phyloP scores from a whole-genome alignment of 2,329 filamentous ascomycete species.

The Sporothrix globosa region DNA sequence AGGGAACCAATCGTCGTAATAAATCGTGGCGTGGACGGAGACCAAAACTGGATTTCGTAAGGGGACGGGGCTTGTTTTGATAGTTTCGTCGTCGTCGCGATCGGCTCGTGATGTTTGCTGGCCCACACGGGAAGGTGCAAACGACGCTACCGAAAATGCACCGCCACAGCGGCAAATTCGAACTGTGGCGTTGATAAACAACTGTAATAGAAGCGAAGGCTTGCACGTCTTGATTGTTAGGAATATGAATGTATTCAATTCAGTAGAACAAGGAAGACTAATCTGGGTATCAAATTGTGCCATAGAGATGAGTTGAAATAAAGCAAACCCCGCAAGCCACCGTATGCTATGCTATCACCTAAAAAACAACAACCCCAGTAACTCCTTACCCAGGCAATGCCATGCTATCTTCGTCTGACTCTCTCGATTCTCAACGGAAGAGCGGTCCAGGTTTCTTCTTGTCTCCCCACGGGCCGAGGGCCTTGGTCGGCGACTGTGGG shows the following conservation, averaged over 20 bases:
- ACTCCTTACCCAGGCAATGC: not conserved
- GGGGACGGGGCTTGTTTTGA: not conserved
- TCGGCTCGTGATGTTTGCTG: constrained; percentile 14
- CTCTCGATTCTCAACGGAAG: not conserved
- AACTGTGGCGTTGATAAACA: constrained; percentile 13
- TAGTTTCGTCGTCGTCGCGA: not conserved
- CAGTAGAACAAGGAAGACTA: not conserved
- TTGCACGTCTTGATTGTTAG: not conserved
- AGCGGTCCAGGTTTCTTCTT: not conserved
- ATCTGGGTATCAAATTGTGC: not conserved
- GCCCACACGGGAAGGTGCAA: constrained; percentile 23
- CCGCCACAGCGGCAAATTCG: constrained; percentile 18
- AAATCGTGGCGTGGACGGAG: not conserved
- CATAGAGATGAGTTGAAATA: not conserved
- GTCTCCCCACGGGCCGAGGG: constrained; percentile 30
- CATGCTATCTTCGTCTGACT: not conserved
- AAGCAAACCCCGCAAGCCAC: not conserved
- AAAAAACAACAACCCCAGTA: not conserved
- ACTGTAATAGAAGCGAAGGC: not conserved
- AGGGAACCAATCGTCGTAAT: too few relatives aligned
- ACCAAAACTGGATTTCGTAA: not conserved
- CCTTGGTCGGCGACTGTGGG: constrained; percentile 32
- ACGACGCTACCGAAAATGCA: constrained; percentile 18
- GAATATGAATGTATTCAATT: not conserved
- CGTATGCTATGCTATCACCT: too few relatives aligned